Base-by-base conservation (phyloP, 2,329 filamentous ascomycete genomes). In the Sphaerulina vaccinii region DNA sequence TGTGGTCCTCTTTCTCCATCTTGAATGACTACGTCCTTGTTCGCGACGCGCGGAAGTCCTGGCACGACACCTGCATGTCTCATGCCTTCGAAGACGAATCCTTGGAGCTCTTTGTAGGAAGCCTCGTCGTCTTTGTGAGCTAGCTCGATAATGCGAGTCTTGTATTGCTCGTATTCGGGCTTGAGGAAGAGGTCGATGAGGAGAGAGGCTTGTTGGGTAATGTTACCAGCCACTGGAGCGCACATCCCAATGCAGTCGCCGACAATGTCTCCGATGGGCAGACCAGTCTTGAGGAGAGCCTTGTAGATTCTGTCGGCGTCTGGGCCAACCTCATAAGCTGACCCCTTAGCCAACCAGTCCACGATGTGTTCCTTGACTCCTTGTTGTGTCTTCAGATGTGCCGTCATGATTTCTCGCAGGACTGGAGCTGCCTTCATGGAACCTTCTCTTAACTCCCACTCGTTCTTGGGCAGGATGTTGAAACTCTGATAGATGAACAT, bases 71-170 rank as follows among this genome's bases (percentile, higher is more conserved):
- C 75, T 5, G 74, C 74, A 59, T 79, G 77, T 9, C 78, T 73
- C 74, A 80, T 79, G 36, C 77, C 78, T 62, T 81, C 78, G 56
- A 72, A 78, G 2, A 80, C 76, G 63, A 77, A 81, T 10, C 77
- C 76, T 56, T 77, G 74, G 1, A 80, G 70, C 58, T 80, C 77
- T 24, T 66, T 61, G 46, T 74, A 70, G 2, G 76, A 71, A 1
- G 66, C 65, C 3, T 65, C 64, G 4, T 73, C 68, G 37, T 76
- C 70, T 56, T 69, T 70, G 52, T 78, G 70, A 1, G 77, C 71
- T 15, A 80, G 71, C 60, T 78, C 70, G 18, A 79, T 62, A 51
- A 81, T 78, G 24, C 77, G 76, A 1, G 68, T 67, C 62, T 78
- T 79, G 68, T 79, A 79, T 42, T 72, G 51, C 54, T 77, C 74